Conservation (phyloP, 163 green algal species). For the Scenedesmus sp. region DNA sequence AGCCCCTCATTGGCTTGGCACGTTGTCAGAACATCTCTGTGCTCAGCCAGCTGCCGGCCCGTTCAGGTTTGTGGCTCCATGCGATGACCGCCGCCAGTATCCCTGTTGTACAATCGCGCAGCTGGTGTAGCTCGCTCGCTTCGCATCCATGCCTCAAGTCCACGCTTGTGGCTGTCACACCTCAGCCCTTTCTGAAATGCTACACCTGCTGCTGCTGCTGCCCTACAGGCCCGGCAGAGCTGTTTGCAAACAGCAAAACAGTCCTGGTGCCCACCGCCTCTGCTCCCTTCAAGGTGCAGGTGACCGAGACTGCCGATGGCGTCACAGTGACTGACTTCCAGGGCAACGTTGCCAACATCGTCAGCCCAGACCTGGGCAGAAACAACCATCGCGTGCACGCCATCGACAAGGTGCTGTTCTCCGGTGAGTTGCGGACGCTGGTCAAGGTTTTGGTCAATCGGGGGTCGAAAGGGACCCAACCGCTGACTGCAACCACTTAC, state of each 20-base stretch:
- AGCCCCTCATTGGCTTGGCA: background rate
- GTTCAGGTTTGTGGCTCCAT: no score
- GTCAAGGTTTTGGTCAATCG: background rate
- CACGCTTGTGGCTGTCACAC: no score
- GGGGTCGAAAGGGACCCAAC: background rate
- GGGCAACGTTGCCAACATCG: constrained; percentile 29
- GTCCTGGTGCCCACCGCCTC: background rate
- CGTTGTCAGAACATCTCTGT: no score
- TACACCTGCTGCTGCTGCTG: background rate
- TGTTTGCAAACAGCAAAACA: background rate
- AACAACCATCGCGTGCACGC: background rate
- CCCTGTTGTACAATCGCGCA: no score
- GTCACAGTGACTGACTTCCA: constrained; percentile 34
- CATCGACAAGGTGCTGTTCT: constrained; percentile 48
- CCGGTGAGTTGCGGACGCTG: background rate
- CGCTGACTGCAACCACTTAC: no score
- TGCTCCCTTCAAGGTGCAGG: background rate
- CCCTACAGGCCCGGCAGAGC: constrained; percentile 21
- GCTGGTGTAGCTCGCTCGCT: no score
- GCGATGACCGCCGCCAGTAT: no score
- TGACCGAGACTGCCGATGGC: background rate
- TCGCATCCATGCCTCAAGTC: no score
- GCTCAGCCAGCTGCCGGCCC: no score
- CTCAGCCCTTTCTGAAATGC: background rate
- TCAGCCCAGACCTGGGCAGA: background rate